Base-by-base conservation (phyloP, 345 rosid genomes). In the Rubroshorea leprosula region DNA sequence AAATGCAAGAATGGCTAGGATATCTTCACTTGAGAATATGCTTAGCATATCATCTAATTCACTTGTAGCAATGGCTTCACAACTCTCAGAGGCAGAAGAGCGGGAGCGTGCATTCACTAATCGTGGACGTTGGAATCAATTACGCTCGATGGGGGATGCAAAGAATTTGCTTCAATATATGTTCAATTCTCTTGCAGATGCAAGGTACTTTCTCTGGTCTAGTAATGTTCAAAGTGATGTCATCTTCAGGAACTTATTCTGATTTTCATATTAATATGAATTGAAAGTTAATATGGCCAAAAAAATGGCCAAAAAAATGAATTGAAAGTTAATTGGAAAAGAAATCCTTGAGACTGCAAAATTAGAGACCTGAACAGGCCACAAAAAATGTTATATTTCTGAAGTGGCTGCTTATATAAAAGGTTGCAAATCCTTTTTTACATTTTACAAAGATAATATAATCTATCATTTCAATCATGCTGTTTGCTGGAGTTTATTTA, bases 111-210 rank as follows among this genome's bases (percentile, higher is more conserved):
- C 80, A 24, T 82, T 93, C 65, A 78, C 85, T 41, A 87, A 47
- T 65, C 97, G 97, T 67, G 99, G 99, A 26, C 96, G 96, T 47
- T 93, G 99, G 99, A 89, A 82, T 80, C 97, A 93, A 72, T 75
- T 93, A 72, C 92, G 96, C 15, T 93, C 97, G 61, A 93, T 93
- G 96, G 97, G 84, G 67, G 97, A 93, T 69, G 97, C 99, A 14
- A 93, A 93, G 81, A 85, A 78, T 76, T 78, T 89, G 76, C 97
- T 93, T 67, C 97, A 93, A 26, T 80, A 93, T 62, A 85, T 87
- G 94, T 87, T 93, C 80, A 89, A 74, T 67, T 82, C 97, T 72
- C 79, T 85, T 47, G 88, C 80, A 48, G 97, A 89, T 70, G 56
- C 88, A 59, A 93, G 97, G 99, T 89, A 55, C 77, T 16, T 44